phyloP scores from a whole-genome alignment of 2,329 filamentous ascomycete species.

The Penicillium sp. region DNA sequence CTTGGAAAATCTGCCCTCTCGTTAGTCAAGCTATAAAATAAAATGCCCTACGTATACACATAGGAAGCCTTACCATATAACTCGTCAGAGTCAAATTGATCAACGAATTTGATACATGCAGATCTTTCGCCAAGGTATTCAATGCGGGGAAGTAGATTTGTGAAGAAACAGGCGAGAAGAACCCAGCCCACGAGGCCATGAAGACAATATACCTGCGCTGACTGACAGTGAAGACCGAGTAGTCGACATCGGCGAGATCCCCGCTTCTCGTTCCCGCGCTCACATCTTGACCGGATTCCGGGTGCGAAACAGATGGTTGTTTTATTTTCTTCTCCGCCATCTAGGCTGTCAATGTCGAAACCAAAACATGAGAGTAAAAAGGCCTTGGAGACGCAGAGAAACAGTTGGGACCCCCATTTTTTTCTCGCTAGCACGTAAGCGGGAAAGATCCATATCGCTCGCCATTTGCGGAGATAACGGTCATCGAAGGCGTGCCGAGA shows the following conservation, averaged over 20 bases:
- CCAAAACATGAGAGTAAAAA: neutral
- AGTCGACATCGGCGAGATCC: conserved; percentile 22
- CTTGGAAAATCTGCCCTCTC: conserved; percentile 50
- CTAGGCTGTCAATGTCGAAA: neutral
- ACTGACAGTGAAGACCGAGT: conserved; percentile 35
- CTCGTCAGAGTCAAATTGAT: conserved; percentile 31
- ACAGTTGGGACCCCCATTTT: neutral
- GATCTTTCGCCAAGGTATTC: conserved; percentile 34
- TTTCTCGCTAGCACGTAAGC: conserved; percentile 5
- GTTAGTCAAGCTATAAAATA: neutral
- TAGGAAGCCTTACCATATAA: conserved; percentile 22
- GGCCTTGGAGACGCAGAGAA: neutral
- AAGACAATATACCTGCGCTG: conserved; percentile 33
- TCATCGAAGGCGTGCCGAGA: conserved; percentile 17
- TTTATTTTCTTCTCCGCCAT: conserved; percentile 9
- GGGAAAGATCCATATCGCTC: conserved; percentile 6
- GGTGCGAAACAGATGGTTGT: neutral
- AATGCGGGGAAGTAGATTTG: conserved; percentile 49
- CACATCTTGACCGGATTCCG: conserved; percentile 7
- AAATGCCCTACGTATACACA: neutral
- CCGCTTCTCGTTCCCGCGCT: conserved; percentile 10
- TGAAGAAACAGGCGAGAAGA: conserved; percentile 49
- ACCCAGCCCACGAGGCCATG: conserved; percentile 33
- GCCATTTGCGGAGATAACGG: conserved; percentile 14
- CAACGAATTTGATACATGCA: conserved; percentile 27